Evolutionary conservation across 352 stramenopile species (phyloP).

Genomic region (Phytopythium aichiense): DNA sequence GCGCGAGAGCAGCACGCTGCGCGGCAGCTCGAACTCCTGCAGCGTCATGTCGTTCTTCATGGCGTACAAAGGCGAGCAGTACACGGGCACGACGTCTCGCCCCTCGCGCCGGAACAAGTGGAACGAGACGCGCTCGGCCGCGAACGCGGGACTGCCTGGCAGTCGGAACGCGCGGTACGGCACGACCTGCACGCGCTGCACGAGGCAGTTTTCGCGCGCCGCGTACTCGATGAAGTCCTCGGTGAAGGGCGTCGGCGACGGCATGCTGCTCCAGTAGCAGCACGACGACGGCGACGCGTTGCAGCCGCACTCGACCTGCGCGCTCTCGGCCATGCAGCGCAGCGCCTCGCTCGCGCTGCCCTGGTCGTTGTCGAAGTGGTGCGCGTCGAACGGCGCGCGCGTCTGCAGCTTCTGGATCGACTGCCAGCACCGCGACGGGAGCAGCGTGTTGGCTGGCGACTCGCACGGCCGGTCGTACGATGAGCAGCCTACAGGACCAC

Average conservation of each 20-base stretch:
- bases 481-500: constrained; percentile 27
- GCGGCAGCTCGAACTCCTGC: constrained; percentile 52
- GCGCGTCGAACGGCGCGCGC: constrained; percentile 8
- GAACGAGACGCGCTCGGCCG: constrained; percentile 59
- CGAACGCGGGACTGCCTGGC: constrained; percentile 69
- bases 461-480: constrained; percentile 52
- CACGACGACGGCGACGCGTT: constrained; percentile 23
- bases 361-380: background rate
- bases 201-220: constrained; percentile 46
- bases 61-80: constrained; percentile 42
- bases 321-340: constrained; percentile 3
- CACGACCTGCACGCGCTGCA: constrained; percentile 61
- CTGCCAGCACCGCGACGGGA: constrained; percentile 61
- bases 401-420: constrained; percentile 42
- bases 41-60: constrained; percentile 73
- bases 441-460: constrained; percentile 57
- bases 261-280: constrained; percentile 87
- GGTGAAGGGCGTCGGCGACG: constrained; percentile 52
- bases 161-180: constrained; percentile 83
- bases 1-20: constrained; percentile 36
- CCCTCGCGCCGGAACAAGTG: constrained; percentile 49
- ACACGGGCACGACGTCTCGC: constrained; percentile 32
- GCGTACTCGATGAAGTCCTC: constrained; percentile 76
- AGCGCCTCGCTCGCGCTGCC: background rate
- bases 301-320: constrained; percentile 44